Percentiles rank a stretch among this genome's conserved stretches.
These are phyloP conservation scores for Beauveria asiatica DNA, from an alignment of 2,329 filamentous ascomycete genomes.

Conservation along the genomic window DNA sequence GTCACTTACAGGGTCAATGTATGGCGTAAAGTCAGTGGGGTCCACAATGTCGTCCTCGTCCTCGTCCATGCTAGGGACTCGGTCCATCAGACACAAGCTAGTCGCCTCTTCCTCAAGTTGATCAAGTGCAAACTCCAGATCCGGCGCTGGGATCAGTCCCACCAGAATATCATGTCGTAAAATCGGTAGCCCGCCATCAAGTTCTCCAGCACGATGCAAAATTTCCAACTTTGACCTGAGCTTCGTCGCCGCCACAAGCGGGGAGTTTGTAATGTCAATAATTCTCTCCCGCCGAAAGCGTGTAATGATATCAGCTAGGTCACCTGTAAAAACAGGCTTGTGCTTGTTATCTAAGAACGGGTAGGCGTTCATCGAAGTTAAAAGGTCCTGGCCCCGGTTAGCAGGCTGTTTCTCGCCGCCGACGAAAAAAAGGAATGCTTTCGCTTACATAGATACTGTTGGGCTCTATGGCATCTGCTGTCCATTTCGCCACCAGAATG, in stretches of 20 bases:
- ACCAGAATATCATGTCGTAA: constrained; percentile 71
- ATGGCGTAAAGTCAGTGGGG: constrained; percentile 79
- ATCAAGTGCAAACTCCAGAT: constrained; percentile 88
- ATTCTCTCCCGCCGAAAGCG: constrained; percentile 65
- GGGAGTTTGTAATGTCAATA: constrained; percentile 81
- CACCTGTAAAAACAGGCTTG: constrained; percentile 81
- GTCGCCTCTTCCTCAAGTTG: constrained; percentile 67
- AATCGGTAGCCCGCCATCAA: constrained; percentile 88
- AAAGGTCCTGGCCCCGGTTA: constrained; percentile 54
- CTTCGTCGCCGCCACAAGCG: constrained; percentile 66
- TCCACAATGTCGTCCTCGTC: constrained; percentile 52
- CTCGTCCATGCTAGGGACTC: constrained; percentile 54
- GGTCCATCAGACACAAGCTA: constrained; percentile 74
- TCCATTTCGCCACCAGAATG: constrained; percentile 96
- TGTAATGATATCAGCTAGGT: constrained; percentile 79
- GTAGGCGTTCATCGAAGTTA: constrained; percentile 96
- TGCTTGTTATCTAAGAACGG: constrained; percentile 96
- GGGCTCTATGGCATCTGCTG: constrained; percentile 88
- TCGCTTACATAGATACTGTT: constrained; percentile 75
- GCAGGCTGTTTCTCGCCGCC: background rate
- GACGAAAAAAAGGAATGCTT: background rate
- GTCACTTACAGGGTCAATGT: constrained; percentile 69
- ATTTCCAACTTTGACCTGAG: constrained; percentile 74
- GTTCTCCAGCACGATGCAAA: constrained; percentile 75
- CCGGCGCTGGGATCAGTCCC: constrained; percentile 85